A percentile compares a stretch with the other conserved stretches of the same genome.
Evolutionary conservation across 805 yeast species (phyloP).

Genomic region (Yarrowia yakushimensis): DNA sequence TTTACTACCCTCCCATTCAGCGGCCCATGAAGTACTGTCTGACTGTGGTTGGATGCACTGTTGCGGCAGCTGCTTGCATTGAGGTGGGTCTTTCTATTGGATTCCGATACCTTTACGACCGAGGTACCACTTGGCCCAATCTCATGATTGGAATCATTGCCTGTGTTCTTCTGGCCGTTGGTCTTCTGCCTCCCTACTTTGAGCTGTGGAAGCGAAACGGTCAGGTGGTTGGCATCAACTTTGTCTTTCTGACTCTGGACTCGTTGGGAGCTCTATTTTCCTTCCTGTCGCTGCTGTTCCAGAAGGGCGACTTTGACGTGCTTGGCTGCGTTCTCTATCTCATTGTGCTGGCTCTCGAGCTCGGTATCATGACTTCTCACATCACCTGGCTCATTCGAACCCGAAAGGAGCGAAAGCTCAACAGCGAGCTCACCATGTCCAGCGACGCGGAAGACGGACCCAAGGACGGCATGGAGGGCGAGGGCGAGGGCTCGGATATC

Average conservation of each 20-base stretch:
- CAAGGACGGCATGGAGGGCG: neutral
- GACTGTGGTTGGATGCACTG: slow-evolving; percentile 40
- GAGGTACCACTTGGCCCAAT: slow-evolving; percentile 68
- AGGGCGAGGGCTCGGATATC: neutral
- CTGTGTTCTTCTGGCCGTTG: slow-evolving; percentile 66
- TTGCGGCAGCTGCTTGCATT: slow-evolving; percentile 49
- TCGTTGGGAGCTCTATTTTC: slow-evolving; percentile 80
- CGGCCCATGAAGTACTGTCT: slow-evolving; percentile 40
- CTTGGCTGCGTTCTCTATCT: slow-evolving; percentile 76
- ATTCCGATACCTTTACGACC: slow-evolving; percentile 51
- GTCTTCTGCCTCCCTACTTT: slow-evolving; percentile 83
- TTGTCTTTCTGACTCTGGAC: slow-evolving; percentile 71
- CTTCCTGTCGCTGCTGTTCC: slow-evolving; percentile 55
- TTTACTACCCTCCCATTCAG: slow-evolving; percentile 69
- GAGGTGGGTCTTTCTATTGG: slow-evolving; percentile 73
- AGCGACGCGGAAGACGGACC: neutral
- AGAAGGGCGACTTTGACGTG: slow-evolving; percentile 59
- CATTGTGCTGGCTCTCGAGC: slow-evolving; percentile 67
- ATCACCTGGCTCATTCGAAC: slow-evolving; percentile 56
- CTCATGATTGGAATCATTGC: slow-evolving; percentile 78
- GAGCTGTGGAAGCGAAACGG: slow-evolving; percentile 79
- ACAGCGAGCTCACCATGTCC: neutral
- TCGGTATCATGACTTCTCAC: slow-evolving; percentile 73
- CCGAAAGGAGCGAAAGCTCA: slow-evolving; percentile 26
- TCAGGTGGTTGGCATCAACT: slow-evolving; percentile 83